A percentile compares a stretch with the other conserved stretches of the same genome.
These are phyloP conservation scores for Sarocladiaceae sp. DNA, from an alignment of 2,329 filamentous ascomycete genomes.

Conservation along the genomic window DNA sequence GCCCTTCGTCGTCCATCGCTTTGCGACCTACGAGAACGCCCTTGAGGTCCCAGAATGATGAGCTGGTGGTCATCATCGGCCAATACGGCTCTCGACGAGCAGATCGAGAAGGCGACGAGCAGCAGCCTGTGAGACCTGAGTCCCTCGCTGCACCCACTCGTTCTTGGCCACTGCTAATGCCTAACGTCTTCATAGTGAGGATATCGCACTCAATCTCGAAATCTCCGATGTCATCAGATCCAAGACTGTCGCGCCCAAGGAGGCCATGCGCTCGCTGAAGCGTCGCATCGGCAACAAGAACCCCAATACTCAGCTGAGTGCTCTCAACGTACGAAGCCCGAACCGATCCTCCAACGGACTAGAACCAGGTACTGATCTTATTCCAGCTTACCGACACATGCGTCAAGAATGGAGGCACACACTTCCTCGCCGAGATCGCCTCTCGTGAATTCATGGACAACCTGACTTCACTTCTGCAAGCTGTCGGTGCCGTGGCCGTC, in stretches of 20 bases:
- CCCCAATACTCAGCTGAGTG: slow-evolving; percentile 90
- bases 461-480: slow-evolving; percentile 80
- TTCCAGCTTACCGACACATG: slow-evolving; percentile 89
- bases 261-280: slow-evolving; percentile 96
- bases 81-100: slow-evolving; percentile 89
- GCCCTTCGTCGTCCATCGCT: too few species aligned
- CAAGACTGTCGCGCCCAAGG: slow-evolving; percentile 94
- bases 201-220: slow-evolving; percentile 95
- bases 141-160: slow-evolving; percentile 11
- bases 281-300: slow-evolving; percentile 94
- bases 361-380: background rate
- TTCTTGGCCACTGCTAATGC: slow-evolving; percentile 5
- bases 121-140: slow-evolving; percentile 67
- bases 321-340: slow-evolving; percentile 64
- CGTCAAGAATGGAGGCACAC: slow-evolving; percentile 93
- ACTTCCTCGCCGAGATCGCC: slow-evolving; percentile 92
- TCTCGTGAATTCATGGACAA: slow-evolving; percentile 99
- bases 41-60: slow-evolving; percentile 70
- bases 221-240: slow-evolving; percentile 97
- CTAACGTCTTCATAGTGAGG: slow-evolving; percentile 55
- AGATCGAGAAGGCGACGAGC: slow-evolving; percentile 90
- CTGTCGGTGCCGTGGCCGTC: slow-evolving; percentile 64
- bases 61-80: slow-evolving; percentile 92
- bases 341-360: background rate
- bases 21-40: too few species aligned